phyloP scores from a whole-genome alignment of 257 asterid genomes.

The Primulina tabacum region DNA sequence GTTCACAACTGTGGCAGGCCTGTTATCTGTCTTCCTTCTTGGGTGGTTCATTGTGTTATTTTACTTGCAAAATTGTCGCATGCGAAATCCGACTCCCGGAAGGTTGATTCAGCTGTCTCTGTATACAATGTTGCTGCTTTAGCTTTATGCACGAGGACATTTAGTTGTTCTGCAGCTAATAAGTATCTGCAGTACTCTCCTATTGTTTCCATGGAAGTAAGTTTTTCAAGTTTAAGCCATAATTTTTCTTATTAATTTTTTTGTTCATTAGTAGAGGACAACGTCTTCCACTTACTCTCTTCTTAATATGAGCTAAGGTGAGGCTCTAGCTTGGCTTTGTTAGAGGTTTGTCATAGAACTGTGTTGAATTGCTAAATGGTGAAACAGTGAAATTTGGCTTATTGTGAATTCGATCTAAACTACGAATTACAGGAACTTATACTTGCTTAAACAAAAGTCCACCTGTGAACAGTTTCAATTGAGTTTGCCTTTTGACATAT shows the following conservation, averaged over 20 bases:
- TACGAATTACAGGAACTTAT: not conserved
- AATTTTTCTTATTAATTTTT: constrained; percentile 17
- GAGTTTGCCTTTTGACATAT: constrained; percentile 8
- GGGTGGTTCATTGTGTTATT: constrained; percentile 31
- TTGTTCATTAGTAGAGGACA: constrained; percentile 3
- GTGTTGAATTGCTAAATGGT: constrained; percentile 7
- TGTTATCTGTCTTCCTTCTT: constrained; percentile 55
- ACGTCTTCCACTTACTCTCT: constrained; percentile 14
- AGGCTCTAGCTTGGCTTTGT: constrained; percentile 16
- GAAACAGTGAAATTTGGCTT: constrained; percentile 15
- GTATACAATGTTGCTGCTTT: constrained; percentile 43
- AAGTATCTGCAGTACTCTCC: constrained; percentile 69
- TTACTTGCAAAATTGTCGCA: constrained; percentile 41
- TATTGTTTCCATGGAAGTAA: constrained; percentile 64
- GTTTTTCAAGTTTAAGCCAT: constrained; percentile 17
- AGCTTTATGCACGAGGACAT: constrained; percentile 63
- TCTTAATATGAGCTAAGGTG: constrained; percentile 11
- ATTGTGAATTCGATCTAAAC: constrained; percentile 7
- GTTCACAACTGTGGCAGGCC: constrained; percentile 53
- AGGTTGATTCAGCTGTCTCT: constrained; percentile 36
- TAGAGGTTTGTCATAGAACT: constrained; percentile 17
- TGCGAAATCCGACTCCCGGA: constrained; percentile 41
- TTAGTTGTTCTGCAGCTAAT: constrained; percentile 72
- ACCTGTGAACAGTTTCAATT: constrained; percentile 4
- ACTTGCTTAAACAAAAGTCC: constrained; percentile 1